phyloP scores from a whole-genome alignment of 805 yeast species.

The Tetrapisispora phaffii region DNA sequence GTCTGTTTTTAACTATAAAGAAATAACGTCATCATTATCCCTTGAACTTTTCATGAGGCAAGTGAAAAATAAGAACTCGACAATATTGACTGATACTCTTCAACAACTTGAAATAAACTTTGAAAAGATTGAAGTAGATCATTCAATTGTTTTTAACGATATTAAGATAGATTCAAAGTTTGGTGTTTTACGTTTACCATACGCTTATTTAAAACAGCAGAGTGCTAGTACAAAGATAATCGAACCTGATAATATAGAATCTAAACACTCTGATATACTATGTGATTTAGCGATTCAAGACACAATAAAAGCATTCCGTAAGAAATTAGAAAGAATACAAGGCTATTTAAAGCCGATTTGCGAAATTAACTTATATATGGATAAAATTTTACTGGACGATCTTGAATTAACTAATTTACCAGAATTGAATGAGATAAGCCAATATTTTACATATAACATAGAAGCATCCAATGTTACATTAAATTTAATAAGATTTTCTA shows the following conservation, averaged over 20 bases:
- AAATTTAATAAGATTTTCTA: constrained; percentile 22
- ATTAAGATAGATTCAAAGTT: constrained; percentile 13
- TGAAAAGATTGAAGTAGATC: neutral
- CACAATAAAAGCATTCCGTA: constrained; percentile 2
- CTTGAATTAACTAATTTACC: constrained; percentile 17
- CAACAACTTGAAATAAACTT: constrained; percentile 1
- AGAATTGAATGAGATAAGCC: constrained; percentile 13
- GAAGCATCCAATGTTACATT: constrained; percentile 20
- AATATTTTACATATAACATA: constrained; percentile 16
- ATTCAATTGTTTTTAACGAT: constrained; percentile 7
- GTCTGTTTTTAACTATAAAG: neutral
- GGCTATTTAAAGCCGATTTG: constrained; percentile 5
- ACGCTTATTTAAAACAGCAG: constrained; percentile 5
- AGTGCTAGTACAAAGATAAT: neutral
- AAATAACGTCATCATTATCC: neutral
- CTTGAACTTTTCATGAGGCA: neutral
- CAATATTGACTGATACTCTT: constrained; percentile 7
- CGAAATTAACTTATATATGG: constrained; percentile 17
- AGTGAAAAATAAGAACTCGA: neutral
- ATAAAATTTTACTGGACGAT: constrained; percentile 15
- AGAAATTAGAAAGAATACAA: constrained; percentile 3
- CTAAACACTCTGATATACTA: neutral
- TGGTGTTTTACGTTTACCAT: constrained; percentile 16
- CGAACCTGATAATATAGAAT: no score
- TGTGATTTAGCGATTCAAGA: constrained; percentile 5